Conservation (phyloP, 2,329 filamentous ascomycete genomes). For the Aspergillus quadricinctus region DNA sequence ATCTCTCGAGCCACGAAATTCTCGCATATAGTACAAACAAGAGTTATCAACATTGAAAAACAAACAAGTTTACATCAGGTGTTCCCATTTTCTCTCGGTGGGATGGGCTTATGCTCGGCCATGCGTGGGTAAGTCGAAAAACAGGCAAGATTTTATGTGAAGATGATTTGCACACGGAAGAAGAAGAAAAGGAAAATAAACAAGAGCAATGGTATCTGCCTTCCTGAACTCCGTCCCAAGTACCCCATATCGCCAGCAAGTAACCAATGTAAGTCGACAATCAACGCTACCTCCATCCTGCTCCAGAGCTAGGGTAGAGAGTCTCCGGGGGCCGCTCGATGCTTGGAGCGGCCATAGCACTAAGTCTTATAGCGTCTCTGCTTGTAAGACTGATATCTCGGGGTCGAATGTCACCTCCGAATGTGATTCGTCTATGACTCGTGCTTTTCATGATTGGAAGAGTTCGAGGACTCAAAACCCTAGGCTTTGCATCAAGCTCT, state of each 20-base stretch:
- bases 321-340: conserved; percentile 29
- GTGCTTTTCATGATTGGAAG: conserved; percentile 55
- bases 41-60: conserved; percentile 11
- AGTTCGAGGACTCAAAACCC: conserved; percentile 59
- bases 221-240: conserved; percentile 23
- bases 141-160: conserved; percentile 10
- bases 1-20: neutral
- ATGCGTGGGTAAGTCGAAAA: conserved; percentile 9
- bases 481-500: conserved; percentile 51
- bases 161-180: neutral
- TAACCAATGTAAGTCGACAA: conserved; percentile 11
- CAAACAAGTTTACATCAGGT: neutral
- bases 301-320: conserved; percentile 24
- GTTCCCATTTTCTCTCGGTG: conserved; percentile 9
- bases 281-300: conserved; percentile 16
- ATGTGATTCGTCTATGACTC: conserved; percentile 38
- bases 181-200: conserved; percentile 6
- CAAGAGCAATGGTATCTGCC: conserved; percentile 27
- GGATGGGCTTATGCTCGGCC: conserved; percentile 1
- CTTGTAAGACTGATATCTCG: conserved; percentile 36
- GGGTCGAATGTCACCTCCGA: conserved; percentile 38
- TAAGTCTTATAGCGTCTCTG: conserved; percentile 37
- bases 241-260: conserved; percentile 14
- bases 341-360: conserved; percentile 33
- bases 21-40: conserved; percentile 20